Evolutionary conservation across 2,329 filamentous ascomycete genomes (phyloP), one percentile per base, ranked within the genome.

Genomic region (Fusarium sulawesiense): DNA sequence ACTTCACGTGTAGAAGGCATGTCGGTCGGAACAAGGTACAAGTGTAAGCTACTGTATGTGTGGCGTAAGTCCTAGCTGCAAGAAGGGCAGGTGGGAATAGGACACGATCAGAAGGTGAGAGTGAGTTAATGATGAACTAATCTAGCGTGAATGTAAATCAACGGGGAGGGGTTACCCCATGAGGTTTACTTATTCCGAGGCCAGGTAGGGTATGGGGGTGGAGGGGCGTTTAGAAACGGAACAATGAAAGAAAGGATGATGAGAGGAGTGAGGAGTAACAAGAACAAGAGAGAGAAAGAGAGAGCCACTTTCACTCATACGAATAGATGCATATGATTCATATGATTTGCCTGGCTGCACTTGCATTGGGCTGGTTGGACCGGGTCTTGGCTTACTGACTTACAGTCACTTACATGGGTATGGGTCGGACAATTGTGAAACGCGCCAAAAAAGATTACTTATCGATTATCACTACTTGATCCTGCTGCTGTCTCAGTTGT

Each of bases 121-220:
- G 30, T 58, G 50, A 63, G 16, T 6, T 34, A 51, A 21, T 42
- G 55, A 32, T 29, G 56, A 56, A 66, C 49, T 56, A 44, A 46
- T 65, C 20, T 70, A 71, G 67, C 58, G 63, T 64, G 62, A 42
- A 53, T 53, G 49, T 37, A 42, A 42, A 53, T 13, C 23, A 27
- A 71, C 68, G 67, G 67, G 67, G 67, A 70, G 68, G 68, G 68
- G 68, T 71, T 71, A 53, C 67, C 68, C 63, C 54, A 70, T 70
- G 67, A 71, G 62, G 67, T 68, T 55, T 60, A 71, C 63, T 58
- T 51, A 65, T 65, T 51, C 60, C 60, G 61, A 64, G 60, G 51
- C 58, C 34, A 37, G 34, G 34, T 37, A 37, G 34, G 34, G 34
- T 37, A 37, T 4, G 10, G 34, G 34, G 34, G 61, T 64, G 60